Conservation (phyloP, 495 filamentous ascomycete genomes). For the Aspergillus ellipticus region DNA sequence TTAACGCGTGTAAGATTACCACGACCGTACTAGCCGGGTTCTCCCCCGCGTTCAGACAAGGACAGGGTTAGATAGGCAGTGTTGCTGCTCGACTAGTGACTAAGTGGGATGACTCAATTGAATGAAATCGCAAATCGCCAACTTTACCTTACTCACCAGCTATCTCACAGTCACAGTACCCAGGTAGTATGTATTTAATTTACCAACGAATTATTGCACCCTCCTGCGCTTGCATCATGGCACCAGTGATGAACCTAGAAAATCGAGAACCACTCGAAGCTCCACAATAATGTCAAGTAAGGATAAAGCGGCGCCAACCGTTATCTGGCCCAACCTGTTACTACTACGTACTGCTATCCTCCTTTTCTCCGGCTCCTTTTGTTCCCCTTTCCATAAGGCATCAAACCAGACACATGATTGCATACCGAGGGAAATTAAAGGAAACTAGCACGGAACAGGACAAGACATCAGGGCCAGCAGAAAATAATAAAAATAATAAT, state of each 20-base stretch:
- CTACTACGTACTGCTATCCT: background rate
- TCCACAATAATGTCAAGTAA: constrained; percentile 12
- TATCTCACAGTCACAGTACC: no score
- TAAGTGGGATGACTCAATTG: constrained; percentile 3
- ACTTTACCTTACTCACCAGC: no score
- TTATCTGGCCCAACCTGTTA: background rate
- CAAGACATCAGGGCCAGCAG: background rate
- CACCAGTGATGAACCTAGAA: constrained; percentile 2
- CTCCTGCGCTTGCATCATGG: background rate
- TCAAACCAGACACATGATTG: background rate
- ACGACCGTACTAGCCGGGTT: background rate
- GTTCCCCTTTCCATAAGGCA: background rate
- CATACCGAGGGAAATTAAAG: background rate
- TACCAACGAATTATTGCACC: background rate
- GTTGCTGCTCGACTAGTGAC: background rate
- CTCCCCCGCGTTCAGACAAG: constrained; percentile 13
- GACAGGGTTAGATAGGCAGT: background rate
- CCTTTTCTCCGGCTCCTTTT: background rate
- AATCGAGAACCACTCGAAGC: constrained; percentile 6
- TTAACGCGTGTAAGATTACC: constrained; percentile 1
- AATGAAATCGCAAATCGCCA: background rate
- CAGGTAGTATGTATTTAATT: background rate
- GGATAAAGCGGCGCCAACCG: constrained; percentile 12
- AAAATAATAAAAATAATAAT: background rate
- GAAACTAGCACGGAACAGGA: background rate